Evolutionary conservation across 2,329 filamentous ascomycete genomes (phyloP), one percentile per base, ranked within the genome.

Genomic region (Colletotrichum sp.): DNA sequence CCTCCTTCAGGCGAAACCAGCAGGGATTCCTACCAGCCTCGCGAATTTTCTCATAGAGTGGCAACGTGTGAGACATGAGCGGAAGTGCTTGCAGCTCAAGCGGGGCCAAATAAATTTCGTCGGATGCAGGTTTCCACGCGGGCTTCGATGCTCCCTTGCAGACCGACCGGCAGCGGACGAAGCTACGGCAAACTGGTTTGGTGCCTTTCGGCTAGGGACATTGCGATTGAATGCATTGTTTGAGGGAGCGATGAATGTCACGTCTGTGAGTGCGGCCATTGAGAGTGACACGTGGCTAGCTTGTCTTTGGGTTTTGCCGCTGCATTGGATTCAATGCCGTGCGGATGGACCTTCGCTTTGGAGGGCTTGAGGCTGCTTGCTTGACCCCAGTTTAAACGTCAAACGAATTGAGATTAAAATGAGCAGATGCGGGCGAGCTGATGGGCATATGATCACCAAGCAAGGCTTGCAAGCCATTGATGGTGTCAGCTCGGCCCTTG

Each of bases 201-300:
- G 13, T 55, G 18, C 24, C 21, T 38, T 24, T 52, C 16, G 61
- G 61, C 32, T 60, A 28, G 15, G 34, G 55, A 21, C 52, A 12
- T 43, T n/a, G 12, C 24, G 13, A 48, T 43, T 36, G 30, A 72
- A 72, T 30, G 24, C 69, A 72, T 55, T 72, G 30, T 63, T 30
- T 2, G 8, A 18, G 15, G 24, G 15, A 30, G n/a, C n/a, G 30
- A 15, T 16, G 36, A n/a, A 32, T 34, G 38, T 32, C 61, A n/a
- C 24, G 36, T 60, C 32, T 10, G 58, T 61, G 21, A 38, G 70
- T 24, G 24, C 60, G 32, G 15, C 21, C n/a, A 26, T 52, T 52
- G 10, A 18, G 61, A 38, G 30, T 72, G 69, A 67, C 69, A 75
- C 72, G 61, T 75, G 63, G 69, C 72, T 75, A 75, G 63, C 69